Evolutionary conservation across 345 rosid genomes (phyloP), one percentile per base, ranked within the genome.

Genomic region (Rhodamnia argentea): DNA sequence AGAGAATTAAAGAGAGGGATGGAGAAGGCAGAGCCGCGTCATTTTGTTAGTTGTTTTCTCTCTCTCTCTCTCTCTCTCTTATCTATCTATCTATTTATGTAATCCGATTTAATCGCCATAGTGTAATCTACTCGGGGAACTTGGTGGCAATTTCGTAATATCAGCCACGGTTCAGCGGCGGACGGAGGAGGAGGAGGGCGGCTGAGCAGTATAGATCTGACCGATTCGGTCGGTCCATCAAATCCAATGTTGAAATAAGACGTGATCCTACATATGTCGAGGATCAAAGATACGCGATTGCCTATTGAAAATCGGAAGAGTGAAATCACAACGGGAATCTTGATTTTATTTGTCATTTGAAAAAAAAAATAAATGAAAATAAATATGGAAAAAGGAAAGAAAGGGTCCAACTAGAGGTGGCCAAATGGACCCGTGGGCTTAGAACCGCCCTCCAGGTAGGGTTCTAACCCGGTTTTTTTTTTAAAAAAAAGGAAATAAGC

Each of bases 361-460:
- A 52, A 53, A 15, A 14, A 53, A 62, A 62, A 62, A 5, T 27
- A 10, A 27, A 16, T 16, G 3, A 0, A 32, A 70, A 60, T 14
- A 9, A 60, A 0, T 10, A 14, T 2, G 1, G 0, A 27, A 10
- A 32, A 32, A 0, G 5, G 9, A 32, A 3, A 3, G n/a, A n/a
- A n/a, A n/a, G n/a, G n/a, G n/a, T n/a, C n/a, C n/a, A n/a, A n/a
- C n/a, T n/a, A n/a, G n/a, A n/a, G n/a, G n/a, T n/a, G n/a, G n/a
- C n/a, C n/a, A n/a, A n/a, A n/a, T n/a, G n/a, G n/a, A n/a, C n/a
- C n/a, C n/a, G n/a, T n/a, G n/a, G n/a, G n/a, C n/a, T n/a, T n/a
- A n/a, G n/a, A n/a, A n/a, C n/a, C n/a, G n/a, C n/a, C n/a, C n/a
- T n/a, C n/a, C n/a, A n/a, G n/a, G n/a, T n/a, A n/a, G n/a, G n/a